Evolutionary conservation across 2,329 filamentous ascomycete species (phyloP).

Genomic region (Periconia digitata): DNA sequence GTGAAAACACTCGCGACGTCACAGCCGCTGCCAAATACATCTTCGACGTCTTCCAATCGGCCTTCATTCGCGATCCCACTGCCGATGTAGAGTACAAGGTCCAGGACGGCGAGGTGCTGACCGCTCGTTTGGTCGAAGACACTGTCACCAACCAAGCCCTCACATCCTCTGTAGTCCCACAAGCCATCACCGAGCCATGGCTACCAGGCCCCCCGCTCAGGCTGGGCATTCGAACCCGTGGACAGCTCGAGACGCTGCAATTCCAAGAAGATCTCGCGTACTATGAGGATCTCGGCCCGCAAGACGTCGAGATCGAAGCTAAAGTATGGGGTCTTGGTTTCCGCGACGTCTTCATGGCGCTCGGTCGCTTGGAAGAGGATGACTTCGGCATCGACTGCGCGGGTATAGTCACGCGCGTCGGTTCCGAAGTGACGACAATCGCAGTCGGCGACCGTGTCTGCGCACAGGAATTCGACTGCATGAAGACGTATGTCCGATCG

Average conservation of each 20-base stretch:
- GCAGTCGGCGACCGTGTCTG: conserved; percentile 8
- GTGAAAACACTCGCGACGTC: neutral
- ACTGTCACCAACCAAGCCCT: neutral
- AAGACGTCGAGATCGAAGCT: conserved; percentile 9
- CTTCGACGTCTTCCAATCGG: neutral
- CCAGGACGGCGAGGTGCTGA: conserved; percentile 4
- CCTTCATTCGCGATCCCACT: neutral
- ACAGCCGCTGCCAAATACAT: neutral
- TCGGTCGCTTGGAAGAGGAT: conserved; percentile 31
- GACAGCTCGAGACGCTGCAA: conserved; percentile 10
- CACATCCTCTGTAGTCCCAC: neutral
- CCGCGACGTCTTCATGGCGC: conserved; percentile 13
- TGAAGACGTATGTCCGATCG: neutral
- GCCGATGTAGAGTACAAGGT: conserved; percentile 10
- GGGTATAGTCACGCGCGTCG: conserved; percentile 9
- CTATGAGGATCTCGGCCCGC: conserved; percentile 6
- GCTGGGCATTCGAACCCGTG: conserved; percentile 7
- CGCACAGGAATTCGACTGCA: neutral
- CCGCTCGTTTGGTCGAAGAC: conserved; percentile 5
- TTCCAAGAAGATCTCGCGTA: conserved; percentile 5
- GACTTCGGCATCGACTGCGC: conserved; percentile 6
- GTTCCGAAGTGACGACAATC: conserved; percentile 1
- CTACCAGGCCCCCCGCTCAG: conserved; percentile 12
- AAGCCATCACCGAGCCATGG: conserved; percentile 1
- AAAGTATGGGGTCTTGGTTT: conserved; percentile 12